Percentiles rank a stretch among this genome's conserved stretches.
phyloP scores from a whole-genome alignment of 2,329 filamentous ascomycete genomes.

The Verticillium dahliae region DNA sequence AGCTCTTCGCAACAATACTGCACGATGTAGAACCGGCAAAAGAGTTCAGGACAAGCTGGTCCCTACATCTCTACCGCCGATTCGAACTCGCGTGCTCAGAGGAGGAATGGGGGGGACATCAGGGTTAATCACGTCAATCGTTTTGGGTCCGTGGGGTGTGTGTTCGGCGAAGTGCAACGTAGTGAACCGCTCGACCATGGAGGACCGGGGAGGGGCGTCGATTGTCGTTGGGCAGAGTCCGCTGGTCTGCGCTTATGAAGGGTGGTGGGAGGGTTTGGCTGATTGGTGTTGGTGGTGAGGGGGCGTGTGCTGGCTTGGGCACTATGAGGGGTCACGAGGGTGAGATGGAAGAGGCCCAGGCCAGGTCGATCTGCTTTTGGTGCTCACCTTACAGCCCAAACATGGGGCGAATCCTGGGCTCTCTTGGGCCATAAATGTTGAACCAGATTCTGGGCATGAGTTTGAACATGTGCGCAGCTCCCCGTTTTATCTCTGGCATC shows the following conservation, averaged over 20 bases:
- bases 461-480: too few relatives aligned
- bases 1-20: neutral
- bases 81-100: neutral
- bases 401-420: too few relatives aligned
- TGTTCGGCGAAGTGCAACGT: neutral
- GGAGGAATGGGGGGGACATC: neutral
- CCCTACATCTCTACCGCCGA: neutral
- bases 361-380: too few relatives aligned
- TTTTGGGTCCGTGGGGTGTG: neutral
- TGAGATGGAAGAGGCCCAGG: neutral
- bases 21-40: neutral
- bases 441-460: too few relatives aligned
- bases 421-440: too few relatives aligned
- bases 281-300: neutral
- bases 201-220: neutral
- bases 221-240: neutral
- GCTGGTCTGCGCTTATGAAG: neutral
- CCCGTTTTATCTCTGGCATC: too few relatives aligned
- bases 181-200: neutral
- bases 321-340: neutral
- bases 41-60: neutral
- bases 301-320: neutral
- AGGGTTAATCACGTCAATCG: neutral
- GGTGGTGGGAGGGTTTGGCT: neutral
- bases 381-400: too few relatives aligned